Evolutionary conservation across 106 monocot species (phyloP), one percentile per base, ranked within the genome.

Genomic region (Acorus calamus): DNA sequence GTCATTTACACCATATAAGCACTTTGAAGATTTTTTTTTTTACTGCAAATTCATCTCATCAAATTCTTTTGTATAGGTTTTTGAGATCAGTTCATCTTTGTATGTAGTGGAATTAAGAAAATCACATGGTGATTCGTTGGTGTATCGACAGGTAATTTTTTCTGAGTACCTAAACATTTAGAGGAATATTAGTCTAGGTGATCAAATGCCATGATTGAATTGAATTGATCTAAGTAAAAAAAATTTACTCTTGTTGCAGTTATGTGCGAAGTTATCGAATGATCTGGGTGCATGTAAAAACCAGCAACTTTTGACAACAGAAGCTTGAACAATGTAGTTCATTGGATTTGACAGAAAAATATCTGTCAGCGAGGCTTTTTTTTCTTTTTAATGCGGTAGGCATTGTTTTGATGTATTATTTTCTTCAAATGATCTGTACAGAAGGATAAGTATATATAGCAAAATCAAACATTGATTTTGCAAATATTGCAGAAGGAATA

Each of bases 1-100:
- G 28, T 28, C 28, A 28, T 28, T 28, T 28, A 28, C 28, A 28
- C 28, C 28, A 28, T 28, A 0, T 28, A 28, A 28, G 28, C 28
- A 28, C 28, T 28, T 28, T 28, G 28, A 28, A 28, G 28, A 28
- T 28, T 28, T 28, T 28, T 28, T 28, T n/a, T 28, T 28, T 28
- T 28, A 28, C n/a, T 3, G 42, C 42, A 7, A n/a, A 9, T 14
- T 51, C 3, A 63, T 47, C 44, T 42, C 11, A 52, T 4, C 42
- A 50, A 42, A 14, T 11, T 28, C 41, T 12, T 53, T 56, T 5
- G 11, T 53, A n/a, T 71, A 91, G 96, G 80, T 92, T 42, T 79
- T 92, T 70, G 88, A 92, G 73, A 76, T 98, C 42, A 78, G 83
- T 14, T 63, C 78, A 52, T 69, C 69, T 2, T 53, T 78, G 51